Percentiles rank a stretch among this genome's conserved stretches.
Evolutionary conservation across 768 basidiomycete species (phyloP).

Genomic region (Lactarius indigo): DNA sequence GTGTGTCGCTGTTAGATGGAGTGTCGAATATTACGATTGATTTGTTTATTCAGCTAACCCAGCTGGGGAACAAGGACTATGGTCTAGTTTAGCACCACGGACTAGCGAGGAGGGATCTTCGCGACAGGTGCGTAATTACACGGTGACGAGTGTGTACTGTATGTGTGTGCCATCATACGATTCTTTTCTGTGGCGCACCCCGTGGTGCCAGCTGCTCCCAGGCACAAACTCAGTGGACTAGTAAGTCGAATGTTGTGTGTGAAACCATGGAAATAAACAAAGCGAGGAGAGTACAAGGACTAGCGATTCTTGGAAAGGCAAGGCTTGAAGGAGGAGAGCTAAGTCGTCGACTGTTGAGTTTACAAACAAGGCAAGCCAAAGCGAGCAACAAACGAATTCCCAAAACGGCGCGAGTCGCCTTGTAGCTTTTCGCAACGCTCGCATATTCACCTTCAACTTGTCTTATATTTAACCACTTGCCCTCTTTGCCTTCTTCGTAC

Average conservation of each 20-base stretch:
- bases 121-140: constrained; percentile 3
- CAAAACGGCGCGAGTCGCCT: constrained; percentile 24
- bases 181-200: neutral
- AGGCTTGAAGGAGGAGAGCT: constrained; percentile 7
- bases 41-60: neutral
- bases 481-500: constrained; percentile 8
- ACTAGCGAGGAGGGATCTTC: constrained; percentile 3
- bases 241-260: neutral
- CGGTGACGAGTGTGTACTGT: neutral
- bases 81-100: constrained; percentile 3
- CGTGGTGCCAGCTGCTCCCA: neutral
- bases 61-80: constrained; percentile 17
- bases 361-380: constrained; percentile 10
- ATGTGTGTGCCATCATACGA: neutral
- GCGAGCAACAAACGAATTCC: constrained; percentile 25
- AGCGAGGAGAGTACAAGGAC: constrained; percentile 16
- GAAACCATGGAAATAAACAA: constrained; percentile 10
- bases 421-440: constrained; percentile 20
- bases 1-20: neutral
- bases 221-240: constrained; percentile 11
- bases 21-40: neutral
- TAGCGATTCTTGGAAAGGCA: constrained; percentile 15
- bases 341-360: neutral
- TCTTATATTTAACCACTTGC: constrained; percentile 24
- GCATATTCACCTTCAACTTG: constrained; percentile 10